Evolutionary conservation across 2,329 filamentous ascomycete species (phyloP).

Genomic region (Zymoseptoria passerinii): DNA sequence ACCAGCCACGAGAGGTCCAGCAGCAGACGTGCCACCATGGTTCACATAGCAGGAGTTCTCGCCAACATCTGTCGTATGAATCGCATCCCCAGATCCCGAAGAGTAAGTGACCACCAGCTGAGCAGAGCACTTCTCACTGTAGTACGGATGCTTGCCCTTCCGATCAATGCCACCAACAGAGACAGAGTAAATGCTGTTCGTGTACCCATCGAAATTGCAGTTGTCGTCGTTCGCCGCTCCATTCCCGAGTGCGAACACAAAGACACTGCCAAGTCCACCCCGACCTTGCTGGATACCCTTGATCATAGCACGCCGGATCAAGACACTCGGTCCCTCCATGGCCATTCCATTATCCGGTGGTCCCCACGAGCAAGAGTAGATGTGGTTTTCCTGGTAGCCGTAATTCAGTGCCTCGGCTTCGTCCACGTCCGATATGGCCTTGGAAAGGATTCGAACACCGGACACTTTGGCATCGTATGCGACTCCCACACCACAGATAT

Average conservation of each 20-base stretch:
- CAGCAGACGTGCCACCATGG: slow-evolving; percentile 95
- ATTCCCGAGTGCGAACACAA: slow-evolving; percentile 94
- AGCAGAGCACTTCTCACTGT: slow-evolving; percentile 92
- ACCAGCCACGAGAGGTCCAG: slow-evolving; percentile 79
- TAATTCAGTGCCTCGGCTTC: slow-evolving; percentile 91
- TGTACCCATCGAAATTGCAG: slow-evolving; percentile 99
- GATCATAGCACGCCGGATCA: slow-evolving; percentile 85
- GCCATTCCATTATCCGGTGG: slow-evolving; percentile 86
- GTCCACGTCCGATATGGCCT: slow-evolving; percentile 82
- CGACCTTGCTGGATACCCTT: slow-evolving; percentile 87
- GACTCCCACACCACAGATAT: slow-evolving; percentile 91
- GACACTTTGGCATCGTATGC: slow-evolving; percentile 87
- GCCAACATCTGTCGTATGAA: slow-evolving; percentile 95
- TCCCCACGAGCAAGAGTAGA: slow-evolving; percentile 98
- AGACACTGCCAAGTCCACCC: slow-evolving; percentile 75
- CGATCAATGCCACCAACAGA: slow-evolving; percentile 90
- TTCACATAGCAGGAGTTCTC: slow-evolving; percentile 62
- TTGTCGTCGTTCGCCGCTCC: slow-evolving; percentile 82
- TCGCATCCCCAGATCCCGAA: slow-evolving; percentile 78
- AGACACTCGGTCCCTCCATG: slow-evolving; percentile 86
- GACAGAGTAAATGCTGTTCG: slow-evolving; percentile 98
- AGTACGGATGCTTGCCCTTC: slow-evolving; percentile 81
- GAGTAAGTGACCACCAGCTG: slow-evolving; percentile 95
- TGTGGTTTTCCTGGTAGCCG: slow-evolving; percentile 81
- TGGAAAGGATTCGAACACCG: slow-evolving; percentile 86